Evolutionary conservation across 768 basidiomycete species (phyloP), one percentile per base, ranked within the genome.

Genomic region (Lentinus brumalis): DNA sequence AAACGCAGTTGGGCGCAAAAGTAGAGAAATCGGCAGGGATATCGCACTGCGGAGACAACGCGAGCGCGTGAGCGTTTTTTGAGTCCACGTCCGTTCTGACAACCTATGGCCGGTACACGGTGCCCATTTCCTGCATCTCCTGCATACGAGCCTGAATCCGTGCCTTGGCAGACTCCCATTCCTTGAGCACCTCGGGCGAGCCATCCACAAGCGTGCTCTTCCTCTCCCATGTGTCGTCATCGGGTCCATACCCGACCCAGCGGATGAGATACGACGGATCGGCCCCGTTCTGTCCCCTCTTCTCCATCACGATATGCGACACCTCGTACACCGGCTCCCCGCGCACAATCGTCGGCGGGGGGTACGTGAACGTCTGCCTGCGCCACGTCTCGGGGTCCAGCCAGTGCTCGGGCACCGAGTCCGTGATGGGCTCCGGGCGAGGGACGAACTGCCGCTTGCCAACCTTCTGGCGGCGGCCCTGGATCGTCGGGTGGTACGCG

Each of bases 401-500:
- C 66, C 73, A 73, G 29, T 67, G 69, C 15, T 55, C 44, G 32
- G 74, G 71, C 47, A 73, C 57, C 39, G 59, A 66, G 21, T 65
- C 61, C 16, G 73, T 70, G 50, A 71, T 61, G n/a, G 69, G 66
- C 39, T 38, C 58, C 11, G 60, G 60, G 18, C 60, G 57, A 8
- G 68, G 60, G 15, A 53, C 56, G 58, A 67, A 72, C 15, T 40
- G 41, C 16, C 45, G 56, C 31, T 50, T 56, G n/a, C 59, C 73
- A 35, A 83, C 67, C 57, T 79, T 67, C 16, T 65, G 75, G 46
- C 82, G 77, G 26, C 56, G 57, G 21, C 70, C 65, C 46, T 75
- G 78, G 57, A 86, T 68, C 11, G 71, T 42, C 3, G 84, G 83
- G 69, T 85, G 81, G 18, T 73, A 76, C n/a, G 75, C 75, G 49